Base-by-base conservation (phyloP, 2,329 filamentous ascomycete genomes). In the Hypoxylon sp. region DNA sequence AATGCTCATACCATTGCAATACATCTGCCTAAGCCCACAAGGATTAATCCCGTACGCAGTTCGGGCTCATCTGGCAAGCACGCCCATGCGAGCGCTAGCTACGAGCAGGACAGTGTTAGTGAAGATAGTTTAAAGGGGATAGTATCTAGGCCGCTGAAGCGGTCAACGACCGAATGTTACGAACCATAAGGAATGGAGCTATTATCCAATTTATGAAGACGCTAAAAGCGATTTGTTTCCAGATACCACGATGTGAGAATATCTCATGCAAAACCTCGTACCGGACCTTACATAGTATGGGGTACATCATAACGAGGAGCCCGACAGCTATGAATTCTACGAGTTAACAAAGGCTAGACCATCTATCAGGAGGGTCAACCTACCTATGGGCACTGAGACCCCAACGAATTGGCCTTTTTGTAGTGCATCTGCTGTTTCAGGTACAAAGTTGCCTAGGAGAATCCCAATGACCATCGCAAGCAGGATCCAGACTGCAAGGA, bases 231-330 rank as follows among this genome's bases (percentile, higher is more conserved):
- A 97, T 87, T 77, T 97, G 93, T 55, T 88, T 87, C 93, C 92
- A 97, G 2, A 97, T 82, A 0, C 82, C 82, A 2, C 83, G 83
- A 2, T 88, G 83, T 2, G 81, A 78, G 64, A 96, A 86, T 3
- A 93, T 82, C 2, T 86, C 81, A 77, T 93, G 92, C 9, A 97
- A 80, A 0, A 87, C 87, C 77, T 97, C 93, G 79, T 89, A 96
- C 43, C 88, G 88, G 5, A 97, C 91, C 78, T 96, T 96, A 85
- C 93, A 97, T 0, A 97, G 82, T 65, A 97, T 97, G 0, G 93
- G 94, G 75, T 96, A 97, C 93, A 97, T 97, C 93, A 97, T 97
- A 45, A 97, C 89, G 1, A 97, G 84, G 0, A 97, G 81, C 0
- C 93, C 93, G 51, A 97, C 82, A 0, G 93, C 93, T 92, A 66